These are phyloP conservation scores for Fusarium tupiense DNA, from an alignment of 2,329 filamentous ascomycete genomes.

Conservation along the genomic window DNA sequence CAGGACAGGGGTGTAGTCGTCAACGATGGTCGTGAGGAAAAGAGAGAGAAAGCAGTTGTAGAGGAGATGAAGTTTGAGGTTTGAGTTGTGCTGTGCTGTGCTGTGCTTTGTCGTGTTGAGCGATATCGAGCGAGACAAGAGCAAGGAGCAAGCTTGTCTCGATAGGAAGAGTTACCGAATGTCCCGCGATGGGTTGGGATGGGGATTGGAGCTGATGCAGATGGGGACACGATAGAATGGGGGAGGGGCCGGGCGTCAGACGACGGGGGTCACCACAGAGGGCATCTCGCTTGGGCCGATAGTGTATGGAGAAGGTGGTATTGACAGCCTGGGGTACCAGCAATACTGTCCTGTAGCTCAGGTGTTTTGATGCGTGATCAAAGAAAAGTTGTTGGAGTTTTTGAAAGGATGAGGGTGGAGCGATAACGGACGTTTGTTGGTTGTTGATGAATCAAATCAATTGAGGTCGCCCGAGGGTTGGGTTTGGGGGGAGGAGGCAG, in stretches of 20 bases:
- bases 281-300: conserved; percentile 38
- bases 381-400: neutral
- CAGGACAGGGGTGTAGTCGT: conserved; percentile 5
- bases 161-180: conserved; percentile 31
- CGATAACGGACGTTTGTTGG: conserved; percentile 23
- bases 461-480: neutral
- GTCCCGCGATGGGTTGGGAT: conserved; percentile 31
- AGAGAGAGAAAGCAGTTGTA: neutral
- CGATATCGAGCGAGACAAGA: conserved; percentile 12
- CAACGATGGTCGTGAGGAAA: neutral
- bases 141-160: conserved; percentile 21
- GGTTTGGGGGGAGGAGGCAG: conserved; percentile 19
- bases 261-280: conserved; percentile 40
- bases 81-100: neutral
- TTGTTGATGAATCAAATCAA: conserved; percentile 5
- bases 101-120: conserved; percentile 7
- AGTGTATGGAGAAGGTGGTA: conserved; percentile 22
- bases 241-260: conserved; percentile 39
- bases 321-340: neutral
- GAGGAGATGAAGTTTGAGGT: neutral
- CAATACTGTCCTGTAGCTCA: neutral
- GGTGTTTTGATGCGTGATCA: neutral
- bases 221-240: conserved; percentile 3
- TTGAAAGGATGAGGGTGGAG: conserved; percentile 11
- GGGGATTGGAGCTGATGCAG: neutral